Base-by-base conservation (phyloP, 1,139 yeast genomes). In the Candida sp. region DNA sequence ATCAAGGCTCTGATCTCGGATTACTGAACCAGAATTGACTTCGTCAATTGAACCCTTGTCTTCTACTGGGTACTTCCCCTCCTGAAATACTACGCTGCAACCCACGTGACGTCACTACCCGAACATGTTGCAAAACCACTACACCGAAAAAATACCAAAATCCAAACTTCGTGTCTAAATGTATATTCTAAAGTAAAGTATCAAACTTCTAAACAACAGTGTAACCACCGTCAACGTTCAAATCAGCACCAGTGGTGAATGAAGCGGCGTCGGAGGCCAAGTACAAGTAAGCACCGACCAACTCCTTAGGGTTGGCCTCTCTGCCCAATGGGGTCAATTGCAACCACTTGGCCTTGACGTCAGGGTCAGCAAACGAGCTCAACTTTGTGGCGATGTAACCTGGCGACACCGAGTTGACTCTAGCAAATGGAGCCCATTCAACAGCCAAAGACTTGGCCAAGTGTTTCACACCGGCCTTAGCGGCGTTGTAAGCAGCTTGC, bases 141-240 rank as follows among this genome's bases (percentile, higher is more conserved):
- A 28, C 9, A 28, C 2, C 9, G 74, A 72, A 32, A 72, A 65
- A 44, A 75, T 2, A 28, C 3, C n/a, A 12, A 12, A 5, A 12
- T 38, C 28, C 5, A 38, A 25, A 22, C 17, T 22, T 38, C 17
- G 28, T 25, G 6, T 38, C 11, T 38, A 23, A 26, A 22, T 23
- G 30, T 25, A 23, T 23, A 38, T 37, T 25, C 40, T 22, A 37
- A 37, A 37, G 17, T 2, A 17, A 17, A 17, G 17, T 17, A 17
- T 38, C 41, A 11, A 38, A 12, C 7, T 9, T 34, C 42, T 44
- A 44, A 30, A 44, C 42, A 79, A 33, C 86, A 85, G 23, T 86
- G 86, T 50, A 83, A 75, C 88, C 88, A 46, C 88, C 88, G 60
- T 82, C 87, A 37, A 84, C 86, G 47, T 73, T 65, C 25, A 84